These are phyloP conservation scores for Xylariales sp. DNA, from an alignment of 2,329 filamentous ascomycete genomes.

Conservation along the genomic window DNA sequence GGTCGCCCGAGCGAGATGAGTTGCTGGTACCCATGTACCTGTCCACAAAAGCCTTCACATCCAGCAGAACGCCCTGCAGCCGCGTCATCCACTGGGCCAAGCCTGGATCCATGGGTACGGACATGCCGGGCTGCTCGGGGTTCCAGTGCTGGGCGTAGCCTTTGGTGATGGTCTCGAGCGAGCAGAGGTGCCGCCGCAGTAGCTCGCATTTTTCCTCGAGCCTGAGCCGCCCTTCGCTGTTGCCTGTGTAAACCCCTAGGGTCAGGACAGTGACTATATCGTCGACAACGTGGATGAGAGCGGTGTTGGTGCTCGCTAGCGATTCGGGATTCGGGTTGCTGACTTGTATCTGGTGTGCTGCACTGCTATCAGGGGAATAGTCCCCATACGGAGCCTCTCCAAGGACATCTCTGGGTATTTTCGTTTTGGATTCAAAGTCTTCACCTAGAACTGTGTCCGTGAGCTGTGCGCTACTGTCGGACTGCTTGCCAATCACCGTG, in stretches of 20 bases:
- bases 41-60: slow-evolving; percentile 8
- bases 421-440: too few species aligned
- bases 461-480: too few species aligned
- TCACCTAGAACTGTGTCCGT: too few species aligned
- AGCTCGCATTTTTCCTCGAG: slow-evolving; percentile 8
- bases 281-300: too few species aligned
- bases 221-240: neutral
- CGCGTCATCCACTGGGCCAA: slow-evolving; percentile 15
- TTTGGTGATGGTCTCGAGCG: slow-evolving; percentile 13
- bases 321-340: too few species aligned
- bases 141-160: slow-evolving; percentile 15
- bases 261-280: too few species aligned
- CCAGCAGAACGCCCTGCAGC: slow-evolving; percentile 13
- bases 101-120: slow-evolving; percentile 16
- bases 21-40: neutral
- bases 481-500: too few species aligned
- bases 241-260: neutral
- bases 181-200: slow-evolving; percentile 11
- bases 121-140: neutral
- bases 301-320: too few species aligned
- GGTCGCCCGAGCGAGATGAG: neutral
- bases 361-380: too few species aligned
- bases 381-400: too few species aligned
- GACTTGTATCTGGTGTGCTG: too few species aligned
- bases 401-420: too few species aligned